These are phyloP conservation scores for Trichoderma sp. DNA, from an alignment of 2,329 filamentous ascomycete genomes.

Conservation along the genomic window DNA sequence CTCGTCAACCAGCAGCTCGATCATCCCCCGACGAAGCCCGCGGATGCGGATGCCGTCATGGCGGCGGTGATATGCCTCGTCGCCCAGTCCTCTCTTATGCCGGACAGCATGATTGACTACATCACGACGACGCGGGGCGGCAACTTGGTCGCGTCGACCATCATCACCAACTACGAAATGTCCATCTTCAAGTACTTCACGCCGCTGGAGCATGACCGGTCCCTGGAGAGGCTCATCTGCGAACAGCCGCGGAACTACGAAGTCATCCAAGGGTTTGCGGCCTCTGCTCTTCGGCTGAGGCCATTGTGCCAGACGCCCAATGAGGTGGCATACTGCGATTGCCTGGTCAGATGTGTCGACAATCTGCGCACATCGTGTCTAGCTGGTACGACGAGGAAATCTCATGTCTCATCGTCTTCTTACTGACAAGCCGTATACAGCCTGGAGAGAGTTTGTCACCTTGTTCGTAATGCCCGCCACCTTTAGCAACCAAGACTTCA, in stretches of 20 bases:
- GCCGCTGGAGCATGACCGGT: conserved; percentile 35
- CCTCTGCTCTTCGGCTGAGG: conserved; percentile 30
- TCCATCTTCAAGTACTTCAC: conserved; percentile 36
- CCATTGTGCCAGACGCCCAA: conserved; percentile 30
- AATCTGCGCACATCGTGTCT: conserved; percentile 30
- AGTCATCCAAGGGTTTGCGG: conserved; percentile 31
- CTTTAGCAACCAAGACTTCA: conserved; percentile 39
- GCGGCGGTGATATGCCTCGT: conserved; percentile 42
- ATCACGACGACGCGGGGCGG: conserved; percentile 41
- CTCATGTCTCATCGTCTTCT: not conserved
- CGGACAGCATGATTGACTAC: conserved; percentile 45
- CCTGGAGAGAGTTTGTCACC: conserved; percentile 32
- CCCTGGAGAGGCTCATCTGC: conserved; percentile 30
- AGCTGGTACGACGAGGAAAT: conserved; percentile 29
- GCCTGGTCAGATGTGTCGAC: conserved; percentile 29
- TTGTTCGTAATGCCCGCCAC: conserved; percentile 33
- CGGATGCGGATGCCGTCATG: conserved; percentile 43
- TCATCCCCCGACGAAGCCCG: conserved; percentile 33
- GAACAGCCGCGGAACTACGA: conserved; percentile 33
- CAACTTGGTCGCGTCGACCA: conserved; percentile 32
- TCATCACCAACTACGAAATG: conserved; percentile 31
- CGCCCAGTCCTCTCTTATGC: conserved; percentile 43
- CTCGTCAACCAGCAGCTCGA: conserved; percentile 42
- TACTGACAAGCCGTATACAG: conserved; percentile 27
- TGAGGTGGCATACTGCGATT: conserved; percentile 31